These are phyloP conservation scores for Vanrija humicola DNA, from an alignment of 1,284 basidiomycete species.

Conservation along the genomic window DNA sequence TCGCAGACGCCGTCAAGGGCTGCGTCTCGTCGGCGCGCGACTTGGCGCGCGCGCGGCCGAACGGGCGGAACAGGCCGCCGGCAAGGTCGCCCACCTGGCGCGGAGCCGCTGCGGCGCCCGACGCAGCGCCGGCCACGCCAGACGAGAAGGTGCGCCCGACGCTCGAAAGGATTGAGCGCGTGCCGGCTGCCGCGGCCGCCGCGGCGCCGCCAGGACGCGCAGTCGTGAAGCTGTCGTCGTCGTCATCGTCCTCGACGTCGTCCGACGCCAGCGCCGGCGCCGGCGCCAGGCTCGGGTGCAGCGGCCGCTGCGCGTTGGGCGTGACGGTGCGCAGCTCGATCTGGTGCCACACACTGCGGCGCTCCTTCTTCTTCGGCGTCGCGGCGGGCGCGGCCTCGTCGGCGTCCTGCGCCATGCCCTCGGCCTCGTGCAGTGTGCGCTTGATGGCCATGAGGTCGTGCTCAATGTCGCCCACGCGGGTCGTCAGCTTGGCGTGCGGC, in stretches of 20 bases:
- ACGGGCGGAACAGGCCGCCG: slow-evolving; percentile 16
- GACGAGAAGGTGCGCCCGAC: slow-evolving; percentile 33
- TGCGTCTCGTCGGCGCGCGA: too few relatives aligned
- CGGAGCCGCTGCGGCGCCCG: slow-evolving; percentile 31
- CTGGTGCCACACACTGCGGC: slow-evolving; percentile 13
- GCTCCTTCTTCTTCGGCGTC: background rate
- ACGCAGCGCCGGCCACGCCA: slow-evolving; percentile 30
- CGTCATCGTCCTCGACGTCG: slow-evolving; percentile 6
- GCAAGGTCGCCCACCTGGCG: slow-evolving; percentile 17
- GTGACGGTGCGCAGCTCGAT: slow-evolving; percentile 21
- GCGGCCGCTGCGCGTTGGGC: background rate
- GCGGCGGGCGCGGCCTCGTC: background rate
- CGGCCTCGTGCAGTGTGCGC: slow-evolving; percentile 35
- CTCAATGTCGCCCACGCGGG: slow-evolving; percentile 69
- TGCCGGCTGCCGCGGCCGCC: background rate
- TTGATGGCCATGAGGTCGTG: slow-evolving; percentile 64
- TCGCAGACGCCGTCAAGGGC: too few relatives aligned
- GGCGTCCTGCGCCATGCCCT: slow-evolving; percentile 30
- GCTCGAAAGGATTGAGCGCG: slow-evolving; percentile 9
- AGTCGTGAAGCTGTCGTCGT: background rate
- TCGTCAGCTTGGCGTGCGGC: slow-evolving; percentile 54
- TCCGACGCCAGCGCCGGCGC: background rate
- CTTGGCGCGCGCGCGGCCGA: too few relatives aligned
- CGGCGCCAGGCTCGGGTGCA: background rate
- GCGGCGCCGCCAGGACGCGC: background rate